These are phyloP conservation scores for Hansenula sp. DNA, from an alignment of 1,139 yeast genomes.

Conservation along the genomic window DNA sequence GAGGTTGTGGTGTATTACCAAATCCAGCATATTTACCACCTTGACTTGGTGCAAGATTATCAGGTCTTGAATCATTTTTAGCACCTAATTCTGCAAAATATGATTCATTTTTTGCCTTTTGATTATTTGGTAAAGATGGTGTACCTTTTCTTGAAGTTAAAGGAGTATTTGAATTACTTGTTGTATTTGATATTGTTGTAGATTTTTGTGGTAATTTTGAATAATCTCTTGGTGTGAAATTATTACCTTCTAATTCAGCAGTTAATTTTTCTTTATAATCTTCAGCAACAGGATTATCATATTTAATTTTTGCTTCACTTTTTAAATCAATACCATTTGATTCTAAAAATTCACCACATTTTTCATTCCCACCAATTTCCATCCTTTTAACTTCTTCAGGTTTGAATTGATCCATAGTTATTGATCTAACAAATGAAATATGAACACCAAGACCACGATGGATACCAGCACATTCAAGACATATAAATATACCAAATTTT, in stretches of 20 bases:
- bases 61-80: slow-evolving; percentile 70
- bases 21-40: slow-evolving; percentile 93
- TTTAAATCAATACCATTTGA: slow-evolving; percentile 67
- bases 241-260: slow-evolving; percentile 69
- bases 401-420: slow-evolving; percentile 96
- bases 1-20: slow-evolving; percentile 63
- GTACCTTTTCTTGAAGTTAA: slow-evolving; percentile 40
- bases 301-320: slow-evolving; percentile 68
- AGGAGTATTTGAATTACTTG: slow-evolving; percentile 26
- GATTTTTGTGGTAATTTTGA: slow-evolving; percentile 29
- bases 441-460: slow-evolving; percentile 97
- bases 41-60: slow-evolving; percentile 81
- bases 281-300: slow-evolving; percentile 86
- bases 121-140: slow-evolving; percentile 30
- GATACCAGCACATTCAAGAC: slow-evolving; percentile 95
- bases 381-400: slow-evolving; percentile 83
- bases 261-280: slow-evolving; percentile 84
- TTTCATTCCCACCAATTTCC: slow-evolving; percentile 94
- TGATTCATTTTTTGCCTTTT: slow-evolving; percentile 65
- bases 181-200: slow-evolving; percentile 2
- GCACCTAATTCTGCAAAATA: slow-evolving; percentile 80
- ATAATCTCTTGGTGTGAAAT: slow-evolving; percentile 65
- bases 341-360: slow-evolving; percentile 63
- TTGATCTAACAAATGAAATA: slow-evolving; percentile 91
- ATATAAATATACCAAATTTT: slow-evolving; percentile 91